These are phyloP conservation scores for Chalciporus chontae DNA, from an alignment of 768 basidiomycete species.

Conservation along the genomic window DNA sequence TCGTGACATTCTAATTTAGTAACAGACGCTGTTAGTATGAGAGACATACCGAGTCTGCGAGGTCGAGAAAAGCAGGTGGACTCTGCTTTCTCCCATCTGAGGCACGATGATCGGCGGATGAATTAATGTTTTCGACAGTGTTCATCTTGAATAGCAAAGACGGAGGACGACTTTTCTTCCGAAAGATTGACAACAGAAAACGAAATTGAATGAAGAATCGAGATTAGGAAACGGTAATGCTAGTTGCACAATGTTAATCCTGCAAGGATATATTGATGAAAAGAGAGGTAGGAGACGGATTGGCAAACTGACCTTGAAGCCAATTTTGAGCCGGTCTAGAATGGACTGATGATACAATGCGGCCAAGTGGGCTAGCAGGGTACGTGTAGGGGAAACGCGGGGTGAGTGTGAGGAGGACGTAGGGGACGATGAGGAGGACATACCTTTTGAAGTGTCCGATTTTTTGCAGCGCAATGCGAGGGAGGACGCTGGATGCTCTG, in stretches of 20 bases:
- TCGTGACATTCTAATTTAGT: constrained; percentile 5
- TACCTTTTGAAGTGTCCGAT: constrained; percentile 43
- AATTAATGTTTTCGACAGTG: constrained; percentile 65
- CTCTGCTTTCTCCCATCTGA: constrained; percentile 77
- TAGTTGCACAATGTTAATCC: constrained; percentile 68
- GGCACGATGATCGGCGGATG: constrained; percentile 68
- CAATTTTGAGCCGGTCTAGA: constrained; percentile 74
- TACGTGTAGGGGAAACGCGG: constrained; percentile 12
- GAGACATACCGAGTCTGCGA: constrained; percentile 82
- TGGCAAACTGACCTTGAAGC: constrained; percentile 53
- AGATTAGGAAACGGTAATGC: constrained; percentile 51
- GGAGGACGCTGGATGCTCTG: constrained; percentile 30
- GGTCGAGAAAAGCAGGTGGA: constrained; percentile 89
- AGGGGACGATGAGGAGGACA: constrained; percentile 20
- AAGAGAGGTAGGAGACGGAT: constrained; percentile 22
- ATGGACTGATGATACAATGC: constrained; percentile 80
- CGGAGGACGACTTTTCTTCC: constrained; percentile 47
- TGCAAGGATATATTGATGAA: constrained; percentile 30
- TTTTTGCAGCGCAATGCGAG: constrained; percentile 30
- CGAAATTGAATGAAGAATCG: constrained; percentile 44
- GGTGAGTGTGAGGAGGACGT: constrained; percentile 15
- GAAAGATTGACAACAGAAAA: constrained; percentile 51
- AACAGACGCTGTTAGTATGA: constrained; percentile 8
- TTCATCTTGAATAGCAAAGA: constrained; percentile 59
- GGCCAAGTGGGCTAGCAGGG: constrained; percentile 43